Conservation (phyloP, 169 alveolate genomes). For the Eimeria acervulina region DNA sequence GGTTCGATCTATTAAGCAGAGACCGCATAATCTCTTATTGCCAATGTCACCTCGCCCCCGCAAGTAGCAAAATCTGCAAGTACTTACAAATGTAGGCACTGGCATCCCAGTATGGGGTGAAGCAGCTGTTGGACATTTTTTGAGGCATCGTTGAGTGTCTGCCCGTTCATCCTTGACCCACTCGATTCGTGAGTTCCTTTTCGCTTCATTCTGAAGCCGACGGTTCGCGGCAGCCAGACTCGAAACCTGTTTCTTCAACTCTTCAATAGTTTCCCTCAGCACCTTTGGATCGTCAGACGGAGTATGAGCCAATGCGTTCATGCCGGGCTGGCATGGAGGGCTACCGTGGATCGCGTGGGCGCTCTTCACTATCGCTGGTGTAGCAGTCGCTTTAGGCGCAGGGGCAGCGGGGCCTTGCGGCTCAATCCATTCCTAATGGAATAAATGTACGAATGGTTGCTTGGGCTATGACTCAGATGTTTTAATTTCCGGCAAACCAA, state of each 20-base stretch:
- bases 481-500: neutral
- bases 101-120: neutral
- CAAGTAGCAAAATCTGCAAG: neutral
- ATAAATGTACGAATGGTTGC: neutral
- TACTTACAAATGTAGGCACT: neutral
- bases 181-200: constrained; percentile 21
- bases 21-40: neutral
- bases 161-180: neutral
- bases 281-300: neutral
- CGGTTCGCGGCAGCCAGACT: constrained; percentile 36
- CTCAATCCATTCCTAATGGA: neutral
- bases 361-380: neutral
- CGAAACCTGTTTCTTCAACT: constrained; percentile 10
- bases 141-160: neutral
- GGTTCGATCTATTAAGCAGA: constrained; percentile 33
- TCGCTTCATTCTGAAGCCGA: constrained; percentile 69
- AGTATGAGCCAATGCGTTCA: neutral
- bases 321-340: neutral
- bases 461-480: neutral
- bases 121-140: neutral
- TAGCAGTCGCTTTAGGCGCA: neutral
- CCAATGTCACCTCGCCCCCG: neutral
- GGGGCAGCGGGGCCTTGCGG: neutral
- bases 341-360: neutral
- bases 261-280: constrained; percentile 4